Base-by-base conservation (phyloP, 2,329 filamentous ascomycete species). In the Aspergillus calidoustus region DNA sequence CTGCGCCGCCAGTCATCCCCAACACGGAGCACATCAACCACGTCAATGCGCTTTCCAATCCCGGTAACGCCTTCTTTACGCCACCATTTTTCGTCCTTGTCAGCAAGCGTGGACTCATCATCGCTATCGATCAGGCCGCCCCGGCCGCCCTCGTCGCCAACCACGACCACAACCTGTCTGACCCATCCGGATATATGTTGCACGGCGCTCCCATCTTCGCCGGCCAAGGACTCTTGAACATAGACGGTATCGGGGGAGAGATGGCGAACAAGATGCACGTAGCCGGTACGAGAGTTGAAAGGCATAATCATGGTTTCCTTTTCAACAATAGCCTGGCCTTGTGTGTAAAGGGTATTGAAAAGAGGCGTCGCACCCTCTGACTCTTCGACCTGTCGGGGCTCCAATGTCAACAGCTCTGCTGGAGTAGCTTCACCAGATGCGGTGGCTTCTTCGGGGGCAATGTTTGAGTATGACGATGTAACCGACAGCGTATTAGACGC, bases 1-100 rank as follows among this genome's bases (percentile, higher is more conserved):
- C 94, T 85, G 72, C 91, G 87, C 64, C 85, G 84, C 90, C 93
- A 98, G 77, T 98, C 94, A 69, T 97, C 93, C 55, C 90, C 89
- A 19, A 96, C 86, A 54, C 91, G 84, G 66, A 89, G 83, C 34
- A 89, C 90, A 75, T 98, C 94, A 3, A 97, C 92, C 19, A 98
- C 88, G 44, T 96, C 88, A 30, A 97, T 89, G 4, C 92, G 91
- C 72, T 95, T 90, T 17, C 94, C 94, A 60, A 93, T 83, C 2
- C 94, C 93, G 25, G 96, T 92, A 62, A 92, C 87, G 49, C 93
- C 90, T 60, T 92, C 87, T 57, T 85, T 86, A 76, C 90, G 90
- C 64, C 88, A 93, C 78, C 77, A 81, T 60, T 71, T 76, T 59
- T 80, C 78, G 28, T 71, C 72, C 41, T 74, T 73, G 28, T 74